A percentile compares a stretch with the other conserved stretches of the same genome.
Evolutionary conservation across 2,329 filamentous ascomycete species (phyloP).

Genomic region (Paecilomyces dactylethromorphus): DNA sequence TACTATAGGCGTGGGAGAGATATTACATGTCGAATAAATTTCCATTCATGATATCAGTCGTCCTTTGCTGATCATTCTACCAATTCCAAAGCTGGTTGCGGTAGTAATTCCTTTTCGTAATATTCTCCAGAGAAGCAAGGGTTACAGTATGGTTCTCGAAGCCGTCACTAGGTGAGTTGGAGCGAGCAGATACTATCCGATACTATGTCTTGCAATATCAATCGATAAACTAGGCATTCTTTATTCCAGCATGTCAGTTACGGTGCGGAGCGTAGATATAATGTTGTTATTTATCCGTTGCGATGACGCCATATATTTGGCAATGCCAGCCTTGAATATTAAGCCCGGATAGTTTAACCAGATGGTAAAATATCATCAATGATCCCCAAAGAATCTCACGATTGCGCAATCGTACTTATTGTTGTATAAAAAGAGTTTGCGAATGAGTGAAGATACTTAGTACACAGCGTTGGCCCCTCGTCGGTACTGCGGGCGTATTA

Average conservation of each 20-base stretch:
- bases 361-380: too few relatives aligned
- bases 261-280: background rate
- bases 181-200: too few relatives aligned
- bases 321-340: background rate
- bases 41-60: background rate
- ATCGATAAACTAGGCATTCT: too few relatives aligned
- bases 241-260: background rate
- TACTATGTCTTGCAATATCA: too few relatives aligned
- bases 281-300: background rate
- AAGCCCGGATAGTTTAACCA: background rate
- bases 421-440: too few relatives aligned
- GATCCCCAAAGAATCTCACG: too few relatives aligned
- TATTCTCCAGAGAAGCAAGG: background rate
- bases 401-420: too few relatives aligned
- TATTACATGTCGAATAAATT: conserved; percentile 6
- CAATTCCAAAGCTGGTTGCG: background rate
- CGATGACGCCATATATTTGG: background rate
- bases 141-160: too few relatives aligned
- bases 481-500: conserved; percentile 12
- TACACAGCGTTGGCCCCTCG: too few relatives aligned
- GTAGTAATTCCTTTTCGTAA: background rate
- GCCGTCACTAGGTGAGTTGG: too few relatives aligned
- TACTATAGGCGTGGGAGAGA: conserved; percentile 1
- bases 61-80: background rate
- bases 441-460: too few relatives aligned